phyloP scores from a whole-genome alignment of 2,329 filamentous ascomycete species.

The Thelonectria rubi region DNA sequence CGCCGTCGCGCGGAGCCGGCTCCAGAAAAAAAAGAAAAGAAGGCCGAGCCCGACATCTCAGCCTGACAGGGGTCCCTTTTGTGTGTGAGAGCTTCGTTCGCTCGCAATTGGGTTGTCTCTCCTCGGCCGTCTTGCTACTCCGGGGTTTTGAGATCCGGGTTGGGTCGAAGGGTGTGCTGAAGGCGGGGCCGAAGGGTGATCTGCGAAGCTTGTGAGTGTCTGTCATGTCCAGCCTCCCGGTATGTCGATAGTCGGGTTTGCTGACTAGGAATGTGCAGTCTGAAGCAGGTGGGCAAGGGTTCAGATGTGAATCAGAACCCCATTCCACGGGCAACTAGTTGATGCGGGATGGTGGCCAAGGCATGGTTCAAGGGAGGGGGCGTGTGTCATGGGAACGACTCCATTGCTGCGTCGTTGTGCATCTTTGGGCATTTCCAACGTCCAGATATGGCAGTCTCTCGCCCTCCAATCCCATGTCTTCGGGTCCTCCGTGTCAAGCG shows the following conservation, averaged over 20 bases:
- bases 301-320: conserved; percentile 1
- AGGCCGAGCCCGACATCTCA: conserved; percentile 25
- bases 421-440: background rate
- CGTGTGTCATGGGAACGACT: background rate
- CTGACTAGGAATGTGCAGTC: too few relatives aligned
- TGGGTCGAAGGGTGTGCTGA: background rate
- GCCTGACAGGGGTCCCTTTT: conserved; percentile 36
- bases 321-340: background rate
- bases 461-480: conserved; percentile 4
- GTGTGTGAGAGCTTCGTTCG: too few relatives aligned
- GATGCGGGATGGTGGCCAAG: conserved; percentile 6
- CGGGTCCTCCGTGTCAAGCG: conserved; percentile 11
- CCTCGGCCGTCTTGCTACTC: conserved; percentile 18
- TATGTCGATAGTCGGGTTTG: too few relatives aligned
- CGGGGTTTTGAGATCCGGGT: background rate
- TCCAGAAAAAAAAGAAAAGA: conserved; percentile 12
- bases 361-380: background rate
- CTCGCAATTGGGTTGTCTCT: too few relatives aligned
- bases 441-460: conserved; percentile 13
- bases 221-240: background rate
- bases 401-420: background rate
- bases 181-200: background rate
- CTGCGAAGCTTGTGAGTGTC: conserved; percentile 7
- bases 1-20: conserved; percentile 36
- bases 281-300: conserved; percentile 14